These are phyloP conservation scores for Brettanomyces sp. DNA, from an alignment of 805 yeast genomes.

Conservation along the genomic window DNA sequence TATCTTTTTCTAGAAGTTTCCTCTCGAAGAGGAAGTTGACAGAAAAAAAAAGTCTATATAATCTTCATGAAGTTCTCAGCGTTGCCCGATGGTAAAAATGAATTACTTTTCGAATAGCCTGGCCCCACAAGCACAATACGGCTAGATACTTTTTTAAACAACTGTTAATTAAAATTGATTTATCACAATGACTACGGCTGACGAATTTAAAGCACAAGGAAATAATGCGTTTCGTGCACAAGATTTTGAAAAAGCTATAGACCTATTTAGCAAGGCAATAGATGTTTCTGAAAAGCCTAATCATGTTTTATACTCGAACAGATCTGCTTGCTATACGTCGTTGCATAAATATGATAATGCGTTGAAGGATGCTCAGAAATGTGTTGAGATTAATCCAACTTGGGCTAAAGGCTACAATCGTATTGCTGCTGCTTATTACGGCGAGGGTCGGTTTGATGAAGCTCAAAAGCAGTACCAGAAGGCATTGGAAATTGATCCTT, in stretches of 20 bases:
- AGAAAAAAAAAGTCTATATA: not conserved
- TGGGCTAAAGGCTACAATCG: slow-evolving; percentile 97
- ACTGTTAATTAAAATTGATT: too few species aligned
- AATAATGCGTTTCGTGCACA: slow-evolving; percentile 88
- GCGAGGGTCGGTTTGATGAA: slow-evolving; percentile 70
- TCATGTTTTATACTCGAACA: slow-evolving; percentile 86
- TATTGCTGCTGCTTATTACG: slow-evolving; percentile 86
- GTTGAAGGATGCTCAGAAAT: slow-evolving; percentile 73
- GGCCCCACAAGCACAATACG: too few species aligned
- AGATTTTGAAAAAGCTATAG: slow-evolving; percentile 73
- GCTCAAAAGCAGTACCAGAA: slow-evolving; percentile 66
- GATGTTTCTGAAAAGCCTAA: slow-evolving; percentile 72
- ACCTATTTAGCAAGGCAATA: slow-evolving; percentile 76
- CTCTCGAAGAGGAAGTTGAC: not conserved
- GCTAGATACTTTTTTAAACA: too few species aligned
- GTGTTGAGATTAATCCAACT: slow-evolving; percentile 67
- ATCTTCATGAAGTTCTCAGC: not conserved
- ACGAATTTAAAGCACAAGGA: slow-evolving; percentile 82
- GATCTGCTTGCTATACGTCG: slow-evolving; percentile 88
- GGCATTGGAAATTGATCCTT: slow-evolving; percentile 72
- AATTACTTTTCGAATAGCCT: too few species aligned
- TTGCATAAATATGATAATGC: slow-evolving; percentile 67
- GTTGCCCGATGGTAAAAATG: too few species aligned
- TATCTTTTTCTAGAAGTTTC: not conserved
- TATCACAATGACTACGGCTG: slow-evolving; percentile 34